Evolutionary conservation across 2,329 filamentous ascomycete genomes (phyloP), one percentile per base, ranked within the genome.

Genomic region (Colletotrichum chlorophyti): DNA sequence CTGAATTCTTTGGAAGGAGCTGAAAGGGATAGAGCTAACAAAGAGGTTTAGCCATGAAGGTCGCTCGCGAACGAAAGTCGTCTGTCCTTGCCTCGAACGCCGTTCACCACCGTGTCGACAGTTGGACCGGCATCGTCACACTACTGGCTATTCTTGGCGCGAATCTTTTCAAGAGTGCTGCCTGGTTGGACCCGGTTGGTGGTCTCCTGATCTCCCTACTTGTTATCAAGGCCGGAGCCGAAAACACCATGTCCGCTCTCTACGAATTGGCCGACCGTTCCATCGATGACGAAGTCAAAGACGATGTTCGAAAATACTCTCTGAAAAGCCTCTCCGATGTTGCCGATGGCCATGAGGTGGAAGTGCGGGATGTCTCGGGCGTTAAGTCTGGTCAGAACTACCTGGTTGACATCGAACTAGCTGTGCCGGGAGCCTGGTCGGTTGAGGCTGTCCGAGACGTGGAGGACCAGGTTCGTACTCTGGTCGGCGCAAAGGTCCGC

Each of bases 311-410:
- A 49, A 87, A 84, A 66, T 87, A 91, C 26, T 83, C 85, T 0
- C 75, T 77, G 27, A 84, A 83, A 65, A 85, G 83, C 4, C 74
- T 95, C 17, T 75, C 75, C 14, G 77, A 79, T 6, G 68, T 89
- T 17, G 72, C 73, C 48, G 77, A 83, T 47, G 79, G 84, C 45
- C 76, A 83, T 43, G 76, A 87, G 52, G 82, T 93, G 8, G 86
- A 91, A 68, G 76, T 97, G 41, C 84, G 89, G 40, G 89, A 91
- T 40, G 84, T 98, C 3, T 90, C 92, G 64, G 95, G 95, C 52
- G 84, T 97, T 75, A 99, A 99, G 76, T 95, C 92, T 4, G 95
- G 95, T 26, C 95, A 97, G 74, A 99, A 97, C 76, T 97, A 96
- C 71, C 81, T 98, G 26, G 88, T 98, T 66, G 95, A 98, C 66